Percentiles rank a stretch among this genome's conserved stretches.
These are phyloP conservation scores for Neurospora intermedia DNA, from an alignment of 495 filamentous ascomycete species.

Conservation along the genomic window DNA sequence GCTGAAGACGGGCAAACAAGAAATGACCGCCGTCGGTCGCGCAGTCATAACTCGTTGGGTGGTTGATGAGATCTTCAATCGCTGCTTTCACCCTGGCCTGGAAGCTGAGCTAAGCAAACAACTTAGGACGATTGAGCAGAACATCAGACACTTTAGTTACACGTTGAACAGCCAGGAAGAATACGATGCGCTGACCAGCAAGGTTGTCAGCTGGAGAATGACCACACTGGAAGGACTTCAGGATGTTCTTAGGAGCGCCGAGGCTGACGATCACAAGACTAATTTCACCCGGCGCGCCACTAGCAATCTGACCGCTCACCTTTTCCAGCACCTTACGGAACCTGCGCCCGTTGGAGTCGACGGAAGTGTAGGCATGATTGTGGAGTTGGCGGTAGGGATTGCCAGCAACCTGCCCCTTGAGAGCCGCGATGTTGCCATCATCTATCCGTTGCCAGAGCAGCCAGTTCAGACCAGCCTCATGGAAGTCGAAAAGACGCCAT, in stretches of 20 bases:
- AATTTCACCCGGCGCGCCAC: constrained; percentile 59
- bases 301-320: constrained; percentile 54
- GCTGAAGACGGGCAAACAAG: constrained; percentile 69
- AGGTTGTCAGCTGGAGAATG: constrained; percentile 86
- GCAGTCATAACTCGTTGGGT: constrained; percentile 85
- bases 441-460: constrained; percentile 69
- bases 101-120: constrained; percentile 63
- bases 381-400: constrained; percentile 83
- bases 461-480: constrained; percentile 57
- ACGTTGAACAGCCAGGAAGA: constrained; percentile 69
- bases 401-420: constrained; percentile 80
- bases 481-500: constrained; percentile 64
- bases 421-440: constrained; percentile 79
- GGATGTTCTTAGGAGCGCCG: constrained; percentile 52
- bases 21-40: constrained; percentile 94
- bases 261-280: constrained; percentile 50
- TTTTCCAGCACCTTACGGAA: constrained; percentile 64
- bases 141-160: constrained; percentile 67
- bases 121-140: constrained; percentile 80
- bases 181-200: constrained; percentile 75
- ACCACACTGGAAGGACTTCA: constrained; percentile 86
- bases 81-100: constrained; percentile 81
- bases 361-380: constrained; percentile 75
- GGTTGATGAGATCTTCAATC: constrained; percentile 81
- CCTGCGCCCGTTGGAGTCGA: constrained; percentile 68